Conservation (phyloP, 2,329 filamentous ascomycete genomes). For the Calonectria montana region DNA sequence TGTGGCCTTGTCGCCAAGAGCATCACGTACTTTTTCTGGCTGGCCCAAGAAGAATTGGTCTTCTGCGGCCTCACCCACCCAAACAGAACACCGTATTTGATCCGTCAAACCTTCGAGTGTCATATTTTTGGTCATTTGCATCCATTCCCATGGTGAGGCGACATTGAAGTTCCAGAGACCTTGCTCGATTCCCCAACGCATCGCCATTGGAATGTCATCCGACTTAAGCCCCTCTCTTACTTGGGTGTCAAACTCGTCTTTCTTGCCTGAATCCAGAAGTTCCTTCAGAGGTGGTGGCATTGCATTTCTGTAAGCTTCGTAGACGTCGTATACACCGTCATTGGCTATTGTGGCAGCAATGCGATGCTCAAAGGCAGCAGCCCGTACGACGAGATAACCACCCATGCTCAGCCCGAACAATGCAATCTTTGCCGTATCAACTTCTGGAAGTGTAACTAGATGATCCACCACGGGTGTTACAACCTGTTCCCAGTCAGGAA, state of each 20-base stretch:
- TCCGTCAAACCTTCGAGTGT: conserved; percentile 28
- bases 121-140: conserved; percentile 26
- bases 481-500: conserved; percentile 56
- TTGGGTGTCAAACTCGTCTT: conserved; percentile 30
- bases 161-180: conserved; percentile 43
- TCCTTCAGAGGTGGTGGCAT: background rate
- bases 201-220: conserved; percentile 13
- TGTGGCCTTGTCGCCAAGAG: conserved; percentile 23
- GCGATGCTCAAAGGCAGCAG: conserved; percentile 57
- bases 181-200: conserved; percentile 40
- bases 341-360: conserved; percentile 53
- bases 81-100: conserved; percentile 37
- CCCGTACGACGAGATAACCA: conserved; percentile 53
- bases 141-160: conserved; percentile 36
- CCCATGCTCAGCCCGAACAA: conserved; percentile 56
- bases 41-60: conserved; percentile 35
- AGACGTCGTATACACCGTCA: conserved; percentile 52
- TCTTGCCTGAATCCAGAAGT: conserved; percentile 28
- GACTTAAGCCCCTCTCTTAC: conserved; percentile 7
- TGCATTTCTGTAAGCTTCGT: conserved; percentile 22
- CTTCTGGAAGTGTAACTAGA: conserved; percentile 38
- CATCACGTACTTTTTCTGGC: conserved; percentile 19
- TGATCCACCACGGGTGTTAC: conserved; percentile 55
- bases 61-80: conserved; percentile 36
- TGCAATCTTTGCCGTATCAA: conserved; percentile 47